Evolutionary conservation across 176 grass and related monocot species (phyloP).

Genomic region (Hordeum marinum): DNA sequence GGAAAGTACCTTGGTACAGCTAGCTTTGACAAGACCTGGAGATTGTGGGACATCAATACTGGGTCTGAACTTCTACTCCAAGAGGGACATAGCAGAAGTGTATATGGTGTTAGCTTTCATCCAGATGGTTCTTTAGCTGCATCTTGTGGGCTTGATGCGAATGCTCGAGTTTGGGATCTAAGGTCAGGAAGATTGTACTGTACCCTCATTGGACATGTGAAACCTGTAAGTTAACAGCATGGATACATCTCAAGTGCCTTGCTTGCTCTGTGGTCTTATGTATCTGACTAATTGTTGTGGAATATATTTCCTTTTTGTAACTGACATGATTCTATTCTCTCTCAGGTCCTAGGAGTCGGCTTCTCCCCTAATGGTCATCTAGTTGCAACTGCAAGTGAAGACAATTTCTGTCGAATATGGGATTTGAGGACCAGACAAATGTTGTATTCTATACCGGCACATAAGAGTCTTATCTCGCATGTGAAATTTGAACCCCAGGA

Average conservation of each 20-base stretch:
- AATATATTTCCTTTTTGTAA: no score
- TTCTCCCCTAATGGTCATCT: no score
- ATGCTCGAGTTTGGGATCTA: slow-evolving; percentile 93
- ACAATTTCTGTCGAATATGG: no score
- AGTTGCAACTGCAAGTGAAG: no score
- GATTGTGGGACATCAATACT: slow-evolving; percentile 83
- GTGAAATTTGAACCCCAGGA: no score
- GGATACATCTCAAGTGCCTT: background rate
- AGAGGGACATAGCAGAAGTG: slow-evolving; percentile 92
- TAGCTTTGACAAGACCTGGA: slow-evolving; percentile 98
- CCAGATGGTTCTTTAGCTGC: slow-evolving; percentile 91
- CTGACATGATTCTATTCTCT: no score
- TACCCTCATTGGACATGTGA: slow-evolving; percentile 82
- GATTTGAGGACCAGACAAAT: no score
- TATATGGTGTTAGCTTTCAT: slow-evolving; percentile 89
- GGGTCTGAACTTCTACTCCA: slow-evolving; percentile 86
- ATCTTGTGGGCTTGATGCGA: slow-evolving; percentile 79
- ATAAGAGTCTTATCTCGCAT: no score
- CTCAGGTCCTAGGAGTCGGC: no score
- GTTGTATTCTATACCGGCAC: no score
- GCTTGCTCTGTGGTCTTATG: no score
- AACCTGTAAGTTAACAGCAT: slow-evolving; percentile 63
- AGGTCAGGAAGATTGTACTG: slow-evolving; percentile 85
- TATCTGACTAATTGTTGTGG: no score
- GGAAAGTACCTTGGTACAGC: slow-evolving; percentile 91